Percentiles rank a stretch among this genome's conserved stretches.
Conservation (phyloP, 768 basidiomycete species). For the Boletus rubropictus region DNA sequence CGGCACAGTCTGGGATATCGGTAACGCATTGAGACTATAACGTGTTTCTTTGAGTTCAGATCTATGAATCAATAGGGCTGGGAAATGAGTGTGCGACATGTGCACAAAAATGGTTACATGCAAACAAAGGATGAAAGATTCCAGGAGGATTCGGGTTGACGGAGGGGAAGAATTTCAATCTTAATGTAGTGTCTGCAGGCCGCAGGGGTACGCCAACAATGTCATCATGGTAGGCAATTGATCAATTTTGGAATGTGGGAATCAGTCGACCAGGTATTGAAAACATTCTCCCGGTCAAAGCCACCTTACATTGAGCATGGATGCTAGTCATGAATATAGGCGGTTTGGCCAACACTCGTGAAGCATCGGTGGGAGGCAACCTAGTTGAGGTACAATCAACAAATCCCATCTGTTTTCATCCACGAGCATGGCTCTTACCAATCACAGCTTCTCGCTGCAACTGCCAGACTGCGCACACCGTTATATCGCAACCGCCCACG, state of each 20-base stretch:
- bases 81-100: not conserved
- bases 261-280: not conserved
- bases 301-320: not conserved
- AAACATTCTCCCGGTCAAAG: constrained; percentile 3
- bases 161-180: not conserved
- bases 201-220: not conserved
- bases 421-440: constrained; percentile 12
- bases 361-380: not conserved
- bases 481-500: not conserved
- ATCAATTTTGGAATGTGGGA: not conserved
- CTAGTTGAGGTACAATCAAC: constrained; percentile 7
- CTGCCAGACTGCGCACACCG: not conserved
- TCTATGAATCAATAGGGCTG: not conserved
- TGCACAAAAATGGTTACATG: not conserved
- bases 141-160: not conserved
- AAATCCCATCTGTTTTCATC: not conserved
- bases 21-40: not conserved
- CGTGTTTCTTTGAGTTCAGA: not conserved
- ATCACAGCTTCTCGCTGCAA: not conserved
- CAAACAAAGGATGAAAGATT: not conserved
- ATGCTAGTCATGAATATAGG: not conserved
- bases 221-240: not conserved
- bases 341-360: not conserved
- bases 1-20: constrained; percentile 3
- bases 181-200: not conserved